Percentiles rank a stretch among this genome's conserved stretches.
phyloP scores from a whole-genome alignment of 257 asterid species.

The Lantana camara region DNA sequence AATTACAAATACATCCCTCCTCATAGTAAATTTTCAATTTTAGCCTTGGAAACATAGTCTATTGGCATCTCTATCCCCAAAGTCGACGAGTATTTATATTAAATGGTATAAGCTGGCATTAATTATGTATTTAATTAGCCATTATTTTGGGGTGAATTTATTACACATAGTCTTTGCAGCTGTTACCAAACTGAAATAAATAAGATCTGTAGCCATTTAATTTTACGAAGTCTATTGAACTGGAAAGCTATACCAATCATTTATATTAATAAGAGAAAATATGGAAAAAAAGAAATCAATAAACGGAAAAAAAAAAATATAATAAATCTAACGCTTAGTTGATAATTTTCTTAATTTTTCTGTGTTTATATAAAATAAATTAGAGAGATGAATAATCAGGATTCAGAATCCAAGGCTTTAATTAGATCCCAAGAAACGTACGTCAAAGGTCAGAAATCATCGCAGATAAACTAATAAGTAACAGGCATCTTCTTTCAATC shows the following conservation, averaged over 20 bases:
- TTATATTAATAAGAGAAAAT: too few species aligned
- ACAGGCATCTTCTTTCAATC: neutral
- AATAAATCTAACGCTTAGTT: too few species aligned
- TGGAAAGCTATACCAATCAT: neutral
- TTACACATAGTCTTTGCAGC: constrained; percentile 34
- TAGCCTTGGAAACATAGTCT: too few species aligned
- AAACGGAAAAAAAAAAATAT: neutral
- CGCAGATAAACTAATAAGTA: neutral
- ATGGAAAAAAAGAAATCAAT: neutral
- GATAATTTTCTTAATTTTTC: too few species aligned
- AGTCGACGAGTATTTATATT: neutral
- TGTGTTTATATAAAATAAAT: too few species aligned
- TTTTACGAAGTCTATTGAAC: neutral
- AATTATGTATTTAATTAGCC: constrained; percentile 3
- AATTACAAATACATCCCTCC: too few species aligned
- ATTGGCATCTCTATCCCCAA: neutral
- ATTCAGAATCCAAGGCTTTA: constrained; percentile 1
- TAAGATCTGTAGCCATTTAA: neutral
- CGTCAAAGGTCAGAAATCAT: constrained; percentile 25
- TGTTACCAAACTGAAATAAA: constrained; percentile 34
- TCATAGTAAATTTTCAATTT: too few species aligned
- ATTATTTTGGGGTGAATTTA: too few species aligned
- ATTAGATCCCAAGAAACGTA: constrained; percentile 30
- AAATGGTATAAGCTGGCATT: constrained; percentile 4
- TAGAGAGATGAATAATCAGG: too few species aligned